Percentiles rank a stretch among this genome's conserved stretches.
Conservation (phyloP, 1,284 basidiomycete species). For the Ustilago hordei region DNA sequence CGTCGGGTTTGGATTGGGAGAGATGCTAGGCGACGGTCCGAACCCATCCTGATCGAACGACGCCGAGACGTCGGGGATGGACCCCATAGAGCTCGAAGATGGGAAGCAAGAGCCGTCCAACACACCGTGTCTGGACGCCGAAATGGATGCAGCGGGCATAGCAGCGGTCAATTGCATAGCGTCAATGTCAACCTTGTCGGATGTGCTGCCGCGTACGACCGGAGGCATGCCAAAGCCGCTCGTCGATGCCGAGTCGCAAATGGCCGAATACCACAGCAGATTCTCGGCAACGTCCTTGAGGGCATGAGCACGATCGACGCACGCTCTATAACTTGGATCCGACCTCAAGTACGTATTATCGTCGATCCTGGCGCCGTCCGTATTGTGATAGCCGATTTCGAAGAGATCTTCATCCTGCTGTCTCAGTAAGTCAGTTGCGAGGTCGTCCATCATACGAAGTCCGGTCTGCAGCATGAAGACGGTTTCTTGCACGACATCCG, state of each 20-base stretch:
- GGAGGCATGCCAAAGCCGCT: constrained; percentile 38
- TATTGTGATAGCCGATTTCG: constrained; percentile 34
- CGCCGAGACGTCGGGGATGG: not conserved
- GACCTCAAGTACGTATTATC: constrained; percentile 22
- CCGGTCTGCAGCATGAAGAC: constrained; percentile 36
- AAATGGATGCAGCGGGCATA: constrained; percentile 14
- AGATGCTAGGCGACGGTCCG: constrained; percentile 11
- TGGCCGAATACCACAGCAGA: constrained; percentile 45
- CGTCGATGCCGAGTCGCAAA: constrained; percentile 39
- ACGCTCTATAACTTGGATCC: constrained; percentile 29
- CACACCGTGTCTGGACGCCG: constrained; percentile 4
- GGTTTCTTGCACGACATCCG: constrained; percentile 30
- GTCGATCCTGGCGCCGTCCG: constrained; percentile 31
- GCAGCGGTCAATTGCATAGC: constrained; percentile 29
- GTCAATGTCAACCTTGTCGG: constrained; percentile 38
- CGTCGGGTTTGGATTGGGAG: constrained; percentile 11
- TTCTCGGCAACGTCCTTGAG: constrained; percentile 42
- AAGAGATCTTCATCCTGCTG: constrained; percentile 44
- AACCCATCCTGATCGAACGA: constrained; percentile 19
- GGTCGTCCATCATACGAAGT: constrained; percentile 47
- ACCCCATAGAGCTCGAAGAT: not conserved
- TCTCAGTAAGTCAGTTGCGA: constrained; percentile 40
- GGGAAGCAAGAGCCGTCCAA: not conserved
- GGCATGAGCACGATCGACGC: constrained; percentile 33
- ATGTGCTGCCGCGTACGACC: constrained; percentile 24